These are phyloP conservation scores for Boletellus ananiceps DNA, from an alignment of 768 basidiomycete genomes.

Conservation along the genomic window DNA sequence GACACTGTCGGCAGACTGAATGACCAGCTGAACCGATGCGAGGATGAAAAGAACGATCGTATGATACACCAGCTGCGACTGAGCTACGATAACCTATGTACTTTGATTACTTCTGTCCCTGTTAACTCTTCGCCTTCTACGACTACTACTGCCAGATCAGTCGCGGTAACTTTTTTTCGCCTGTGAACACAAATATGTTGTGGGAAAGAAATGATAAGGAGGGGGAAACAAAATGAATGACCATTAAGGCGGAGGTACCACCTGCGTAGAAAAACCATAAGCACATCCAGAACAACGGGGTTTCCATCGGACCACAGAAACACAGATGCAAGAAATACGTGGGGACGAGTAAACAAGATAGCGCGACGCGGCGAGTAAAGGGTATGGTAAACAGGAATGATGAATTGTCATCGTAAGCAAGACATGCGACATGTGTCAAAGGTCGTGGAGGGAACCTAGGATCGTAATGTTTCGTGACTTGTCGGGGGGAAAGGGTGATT, in stretches of 20 bases:
- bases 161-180: slow-evolving; percentile 16
- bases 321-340: slow-evolving; percentile 21
- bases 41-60: slow-evolving; percentile 11
- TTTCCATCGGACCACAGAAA: slow-evolving; percentile 21
- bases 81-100: slow-evolving; percentile 24
- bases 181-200: slow-evolving; percentile 20
- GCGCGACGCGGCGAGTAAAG: slow-evolving; percentile 27
- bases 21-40: not conserved
- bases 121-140: slow-evolving; percentile 21
- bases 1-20: not conserved
- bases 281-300: slow-evolving; percentile 15
- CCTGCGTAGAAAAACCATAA: slow-evolving; percentile 13
- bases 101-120: slow-evolving; percentile 32
- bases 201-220: not conserved
- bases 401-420: slow-evolving; percentile 30
- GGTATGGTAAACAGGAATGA: slow-evolving; percentile 29
- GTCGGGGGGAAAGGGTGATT: slow-evolving; percentile 16
- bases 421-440: slow-evolving; percentile 20
- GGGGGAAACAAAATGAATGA: slow-evolving; percentile 11
- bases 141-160: slow-evolving; percentile 26
- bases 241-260: slow-evolving; percentile 7
- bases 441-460: slow-evolving; percentile 11
- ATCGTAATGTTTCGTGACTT: slow-evolving; percentile 24
- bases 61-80: slow-evolving; percentile 29
- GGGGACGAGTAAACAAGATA: slow-evolving; percentile 27